Conservation (phyloP, 177 flowering plant genomes). For the Vitis hybrid region DNA sequence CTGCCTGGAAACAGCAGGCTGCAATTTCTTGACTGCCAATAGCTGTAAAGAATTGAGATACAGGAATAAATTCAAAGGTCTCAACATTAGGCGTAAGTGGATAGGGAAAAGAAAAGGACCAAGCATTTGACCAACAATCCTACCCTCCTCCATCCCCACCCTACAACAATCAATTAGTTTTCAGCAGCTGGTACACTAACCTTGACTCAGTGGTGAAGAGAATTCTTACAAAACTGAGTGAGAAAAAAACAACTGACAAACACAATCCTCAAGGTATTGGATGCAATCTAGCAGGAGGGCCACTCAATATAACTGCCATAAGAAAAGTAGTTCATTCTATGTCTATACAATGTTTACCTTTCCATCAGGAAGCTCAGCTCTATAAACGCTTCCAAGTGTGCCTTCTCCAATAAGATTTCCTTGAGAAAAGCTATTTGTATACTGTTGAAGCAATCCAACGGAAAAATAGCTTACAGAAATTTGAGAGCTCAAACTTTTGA, state of each 20-base stretch:
- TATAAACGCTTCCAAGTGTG: constrained; percentile 71
- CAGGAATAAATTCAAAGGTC: constrained; percentile 6
- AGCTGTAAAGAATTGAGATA: constrained; percentile 39
- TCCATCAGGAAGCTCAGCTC: constrained; percentile 81
- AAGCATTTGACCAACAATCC: no score
- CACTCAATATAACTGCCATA: no score
- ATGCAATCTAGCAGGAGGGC: no score
- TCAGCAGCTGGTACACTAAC: no score
- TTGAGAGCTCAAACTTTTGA: constrained; percentile 19
- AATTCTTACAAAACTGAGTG: no score
- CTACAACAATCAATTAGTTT: no score
- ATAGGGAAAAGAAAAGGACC: neutral
- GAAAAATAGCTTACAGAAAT: constrained; percentile 52
- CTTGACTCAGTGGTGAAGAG: no score
- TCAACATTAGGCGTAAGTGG: neutral
- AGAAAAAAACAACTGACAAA: no score
- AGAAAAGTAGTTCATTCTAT: no score
- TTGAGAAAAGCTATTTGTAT: constrained; percentile 79
- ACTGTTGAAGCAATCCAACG: constrained; percentile 83
- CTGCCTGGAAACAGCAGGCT: constrained; percentile 30
- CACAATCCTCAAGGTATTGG: no score
- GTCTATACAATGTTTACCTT: constrained; percentile 41
- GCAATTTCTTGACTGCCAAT: constrained; percentile 83
- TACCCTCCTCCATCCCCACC: no score
- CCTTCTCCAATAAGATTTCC: constrained; percentile 81